phyloP scores from a whole-genome alignment of 352 stramenopile genomes.

The Blastocystis sp. region DNA sequence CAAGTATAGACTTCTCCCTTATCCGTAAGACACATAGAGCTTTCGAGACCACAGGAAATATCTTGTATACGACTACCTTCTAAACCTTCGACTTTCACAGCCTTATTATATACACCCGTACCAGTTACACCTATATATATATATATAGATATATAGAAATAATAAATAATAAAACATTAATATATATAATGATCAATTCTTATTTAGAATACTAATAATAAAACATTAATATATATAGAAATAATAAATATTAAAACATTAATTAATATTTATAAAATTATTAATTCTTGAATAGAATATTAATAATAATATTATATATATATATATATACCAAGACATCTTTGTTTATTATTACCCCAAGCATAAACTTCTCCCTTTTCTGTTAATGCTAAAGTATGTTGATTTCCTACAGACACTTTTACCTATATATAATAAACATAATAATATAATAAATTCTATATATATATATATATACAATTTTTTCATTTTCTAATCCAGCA shows the following conservation, averaged over 20 bases:
- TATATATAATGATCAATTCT: no score
- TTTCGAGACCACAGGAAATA: conserved; percentile 9
- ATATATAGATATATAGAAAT: no score
- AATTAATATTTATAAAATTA: no score
- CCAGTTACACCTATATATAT: no score
- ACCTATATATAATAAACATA: background rate
- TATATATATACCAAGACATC: background rate
- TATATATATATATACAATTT: background rate
- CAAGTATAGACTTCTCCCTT: conserved; percentile 18
- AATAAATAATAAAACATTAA: no score
- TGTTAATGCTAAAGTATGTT: conserved; percentile 12
- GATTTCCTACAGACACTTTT: background rate
- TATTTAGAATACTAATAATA: no score
- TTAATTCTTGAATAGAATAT: no score
- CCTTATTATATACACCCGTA: no score
- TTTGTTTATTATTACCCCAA: conserved; percentile 24
- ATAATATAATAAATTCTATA: no score
- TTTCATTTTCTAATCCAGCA: background rate
- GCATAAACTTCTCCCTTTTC: conserved; percentile 8
- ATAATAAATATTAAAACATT: no score
- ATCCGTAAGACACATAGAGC: background rate
- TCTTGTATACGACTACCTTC: background rate
- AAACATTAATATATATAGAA: no score
- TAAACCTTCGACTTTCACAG: background rate
- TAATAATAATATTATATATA: no score